Base-by-base conservation (phyloP, 306 rosid species). In the Carpinus viminea region DNA sequence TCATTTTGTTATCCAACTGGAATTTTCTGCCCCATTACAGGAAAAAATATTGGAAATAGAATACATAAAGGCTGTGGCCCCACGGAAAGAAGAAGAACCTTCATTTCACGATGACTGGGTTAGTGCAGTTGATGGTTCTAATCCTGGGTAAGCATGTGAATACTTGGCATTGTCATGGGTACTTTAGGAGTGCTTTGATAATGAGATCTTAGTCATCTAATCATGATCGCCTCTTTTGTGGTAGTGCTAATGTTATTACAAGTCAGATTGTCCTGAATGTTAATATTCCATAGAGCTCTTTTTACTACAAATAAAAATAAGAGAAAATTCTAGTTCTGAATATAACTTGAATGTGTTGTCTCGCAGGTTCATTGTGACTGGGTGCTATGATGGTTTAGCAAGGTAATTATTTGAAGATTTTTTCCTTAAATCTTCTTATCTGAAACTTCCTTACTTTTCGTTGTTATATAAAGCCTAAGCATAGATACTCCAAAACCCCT, bases 101-200 rank as follows among this genome's bases (percentile, higher is more conserved):
- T 89, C 90, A 73, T 76, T 89, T 36, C 99, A 95, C 41, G 90
- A 93, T 87, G 99, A 95, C 48, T 95, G 99, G 98, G 99, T 95
- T 83, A 88, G 97, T 84, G 96, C 98, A 57, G 88, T 93, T 81
- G 97, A 93, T 82, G 99, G 97, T 81, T 90, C 97, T 82, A 80
- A 81, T 89, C 80, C 99, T 47, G 59, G 96, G 99, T 95, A 86
- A 85, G 89, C 57, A 60, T 85, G 56, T 70, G 38, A 78, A 62
- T 82, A 6, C 72, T 48, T 75, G 24, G 13, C 57, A 79, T 17
- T 68, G 21, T 73, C 18, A 26, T 31, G 50, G 1, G 53, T 59
- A 21, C 15, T 56, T 2, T 12, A 8, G 18, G 28, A 72, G 26
- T 52, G 28, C 65, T 13, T 28, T 10, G 57, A 62, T 68, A 17